These are phyloP conservation scores for Xylaria sp. DNA, from an alignment of 2,329 filamentous ascomycete species.

Conservation along the genomic window DNA sequence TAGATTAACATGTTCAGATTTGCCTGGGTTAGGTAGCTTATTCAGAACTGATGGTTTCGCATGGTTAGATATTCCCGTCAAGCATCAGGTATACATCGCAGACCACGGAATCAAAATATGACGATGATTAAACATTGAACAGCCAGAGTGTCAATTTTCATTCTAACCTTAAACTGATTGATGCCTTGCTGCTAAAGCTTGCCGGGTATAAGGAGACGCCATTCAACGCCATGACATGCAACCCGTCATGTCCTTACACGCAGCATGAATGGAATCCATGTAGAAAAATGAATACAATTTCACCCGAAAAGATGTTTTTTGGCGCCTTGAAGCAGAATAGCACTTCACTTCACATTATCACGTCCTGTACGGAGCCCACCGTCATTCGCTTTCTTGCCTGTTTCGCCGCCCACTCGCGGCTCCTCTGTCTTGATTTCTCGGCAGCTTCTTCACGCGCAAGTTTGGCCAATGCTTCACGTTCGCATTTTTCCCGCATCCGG, in stretches of 20 bases:
- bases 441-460: conserved; percentile 68
- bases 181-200: conserved; percentile 18
- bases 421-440: conserved; percentile 67
- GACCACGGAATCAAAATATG: neutral
- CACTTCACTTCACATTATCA: conserved; percentile 30
- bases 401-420: conserved; percentile 71
- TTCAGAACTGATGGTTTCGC: neutral
- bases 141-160: conserved; percentile 8
- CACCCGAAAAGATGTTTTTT: conserved; percentile 3
- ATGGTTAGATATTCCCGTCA: neutral
- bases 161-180: conserved; percentile 1
- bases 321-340: neutral
- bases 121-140: conserved; percentile 2
- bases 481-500: conserved; percentile 63
- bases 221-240: conserved; percentile 26
- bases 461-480: conserved; percentile 64
- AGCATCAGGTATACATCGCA: neutral
- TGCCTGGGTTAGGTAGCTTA: neutral
- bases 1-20: neutral
- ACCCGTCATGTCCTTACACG: conserved; percentile 13
- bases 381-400: conserved; percentile 56
- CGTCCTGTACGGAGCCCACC: conserved; percentile 41
- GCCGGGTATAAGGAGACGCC: conserved; percentile 30
- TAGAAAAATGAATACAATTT: conserved; percentile 39
- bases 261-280: conserved; percentile 16